A percentile compares a stretch with the other conserved stretches of the same genome.
These are phyloP conservation scores for Bipolaris sorokiniana DNA, from an alignment of 2,329 filamentous ascomycete species.

Conservation along the genomic window DNA sequence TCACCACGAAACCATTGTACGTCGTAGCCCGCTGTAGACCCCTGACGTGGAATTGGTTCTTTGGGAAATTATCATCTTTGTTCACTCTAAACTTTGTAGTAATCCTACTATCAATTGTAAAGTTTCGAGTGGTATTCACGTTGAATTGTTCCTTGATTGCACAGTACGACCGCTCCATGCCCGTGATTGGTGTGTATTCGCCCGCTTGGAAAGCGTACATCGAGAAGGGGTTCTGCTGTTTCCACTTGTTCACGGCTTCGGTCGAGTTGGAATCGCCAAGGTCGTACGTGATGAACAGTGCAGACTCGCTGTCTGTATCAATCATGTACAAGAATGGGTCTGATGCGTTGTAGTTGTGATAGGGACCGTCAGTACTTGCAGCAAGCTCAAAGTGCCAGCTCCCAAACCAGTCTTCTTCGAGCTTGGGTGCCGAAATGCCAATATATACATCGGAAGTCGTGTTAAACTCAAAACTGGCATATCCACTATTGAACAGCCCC, in stretches of 20 bases:
- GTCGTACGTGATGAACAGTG: constrained; percentile 79
- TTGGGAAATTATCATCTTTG: constrained; percentile 66
- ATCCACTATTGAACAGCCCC: constrained; percentile 69
- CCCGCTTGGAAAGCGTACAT: constrained; percentile 76
- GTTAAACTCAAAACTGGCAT: constrained; percentile 67
- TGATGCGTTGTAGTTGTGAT: constrained; percentile 67
- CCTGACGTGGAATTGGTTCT: constrained; percentile 86
- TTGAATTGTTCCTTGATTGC: constrained; percentile 72
- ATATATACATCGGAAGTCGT: constrained; percentile 75
- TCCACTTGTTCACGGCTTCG: constrained; percentile 61
- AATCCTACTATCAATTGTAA: constrained; percentile 68
- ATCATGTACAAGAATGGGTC: constrained; percentile 74
- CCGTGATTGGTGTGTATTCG: constrained; percentile 63
- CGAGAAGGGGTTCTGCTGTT: constrained; percentile 65
- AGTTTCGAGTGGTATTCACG: constrained; percentile 65
- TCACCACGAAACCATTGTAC: constrained; percentile 76
- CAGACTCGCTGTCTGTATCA: constrained; percentile 81
- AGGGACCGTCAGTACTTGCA: constrained; percentile 78
- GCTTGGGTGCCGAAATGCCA: constrained; percentile 72
- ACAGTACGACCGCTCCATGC: constrained; percentile 81
- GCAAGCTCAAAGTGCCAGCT: constrained; percentile 82
- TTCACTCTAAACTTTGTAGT: constrained; percentile 61
- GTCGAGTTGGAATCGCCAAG: constrained; percentile 62
- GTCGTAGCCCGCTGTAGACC: constrained; percentile 73
- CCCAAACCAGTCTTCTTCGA: constrained; percentile 64